A percentile compares a stretch with the other conserved stretches of the same genome.
These are phyloP conservation scores for Mytilinidion resinicola DNA, from an alignment of 495 filamentous ascomycete species.

Conservation along the genomic window DNA sequence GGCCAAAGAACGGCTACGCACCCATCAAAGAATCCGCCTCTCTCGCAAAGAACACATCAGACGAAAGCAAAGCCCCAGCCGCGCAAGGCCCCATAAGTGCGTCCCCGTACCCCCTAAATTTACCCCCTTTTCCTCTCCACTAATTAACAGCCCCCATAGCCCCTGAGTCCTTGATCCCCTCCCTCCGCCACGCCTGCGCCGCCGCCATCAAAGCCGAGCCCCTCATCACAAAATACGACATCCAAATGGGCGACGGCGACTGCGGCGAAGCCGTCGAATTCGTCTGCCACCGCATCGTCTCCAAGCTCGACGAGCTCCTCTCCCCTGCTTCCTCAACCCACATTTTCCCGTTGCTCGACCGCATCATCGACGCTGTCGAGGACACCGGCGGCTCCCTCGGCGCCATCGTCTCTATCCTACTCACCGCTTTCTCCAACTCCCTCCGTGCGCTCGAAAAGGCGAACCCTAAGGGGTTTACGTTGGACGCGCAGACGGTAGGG, in stretches of 20 bases:
- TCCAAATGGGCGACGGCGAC: conserved; percentile 60
- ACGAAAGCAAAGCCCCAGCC: no score
- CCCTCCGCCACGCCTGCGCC: conserved; percentile 47
- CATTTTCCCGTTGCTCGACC: conserved; percentile 37
- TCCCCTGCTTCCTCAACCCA: conserved; percentile 2
- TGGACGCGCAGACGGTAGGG: conserved; percentile 18
- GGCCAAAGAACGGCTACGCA: conserved; percentile 34
- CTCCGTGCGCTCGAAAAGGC: conserved; percentile 25
- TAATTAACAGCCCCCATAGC: neutral
- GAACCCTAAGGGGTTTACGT: conserved; percentile 12
- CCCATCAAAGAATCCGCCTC: conserved; percentile 12
- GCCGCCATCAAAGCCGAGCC: conserved; percentile 50
- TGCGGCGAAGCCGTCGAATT: conserved; percentile 55
- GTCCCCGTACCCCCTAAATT: no score
- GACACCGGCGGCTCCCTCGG: conserved; percentile 57
- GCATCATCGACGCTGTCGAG: conserved; percentile 52
- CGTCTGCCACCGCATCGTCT: conserved; percentile 33
- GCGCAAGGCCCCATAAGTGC: no score
- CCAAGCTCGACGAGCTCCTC: conserved; percentile 38
- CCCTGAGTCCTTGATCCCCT: conserved; percentile 38
- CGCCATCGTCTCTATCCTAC: conserved; percentile 54
- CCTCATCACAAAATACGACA: conserved; percentile 55
- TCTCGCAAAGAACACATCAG: no score
- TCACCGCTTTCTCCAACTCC: conserved; percentile 49
- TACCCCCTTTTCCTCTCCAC: no score